Evolutionary conservation across 768 basidiomycete genomes (phyloP).

Genomic region (Boletus edulis): DNA sequence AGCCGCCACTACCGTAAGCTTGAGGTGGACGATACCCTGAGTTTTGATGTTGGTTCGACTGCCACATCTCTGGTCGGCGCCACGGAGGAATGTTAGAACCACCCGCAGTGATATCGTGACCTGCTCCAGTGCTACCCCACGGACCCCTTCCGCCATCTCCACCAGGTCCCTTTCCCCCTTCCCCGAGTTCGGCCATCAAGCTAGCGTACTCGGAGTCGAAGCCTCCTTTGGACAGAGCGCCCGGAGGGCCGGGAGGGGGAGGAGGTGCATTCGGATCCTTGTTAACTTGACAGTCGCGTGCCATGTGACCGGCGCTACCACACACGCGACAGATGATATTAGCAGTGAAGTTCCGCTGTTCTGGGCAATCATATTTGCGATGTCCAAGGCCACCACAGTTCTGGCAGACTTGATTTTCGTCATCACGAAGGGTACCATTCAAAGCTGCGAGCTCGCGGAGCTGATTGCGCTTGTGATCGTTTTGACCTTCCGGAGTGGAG

Average conservation of each 20-base stretch:
- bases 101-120: conserved; percentile 50
- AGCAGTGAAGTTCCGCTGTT: conserved; percentile 97
- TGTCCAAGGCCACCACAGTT: conserved; percentile 93
- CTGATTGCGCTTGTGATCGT: conserved; percentile 99
- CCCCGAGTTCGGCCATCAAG: conserved; percentile 97
- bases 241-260: conserved; percentile 38
- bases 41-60: conserved; percentile 54
- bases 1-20: conserved; percentile 49
- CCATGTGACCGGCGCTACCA: conserved; percentile 98
- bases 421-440: conserved; percentile 98
- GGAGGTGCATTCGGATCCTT: conserved; percentile 78
- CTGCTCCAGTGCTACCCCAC: conserved; percentile 68
- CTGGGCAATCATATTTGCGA: conserved; percentile 98
- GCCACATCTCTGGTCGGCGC: conserved; percentile 90
- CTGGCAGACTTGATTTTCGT: conserved; percentile 99
- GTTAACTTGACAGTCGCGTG: conserved; percentile 93
- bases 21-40: conserved; percentile 70
- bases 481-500: conserved; percentile 98
- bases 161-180: conserved; percentile 58
- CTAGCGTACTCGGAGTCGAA: conserved; percentile 99
- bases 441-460: conserved; percentile 95
- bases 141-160: conserved; percentile 53
- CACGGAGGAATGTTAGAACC: conserved; percentile 86
- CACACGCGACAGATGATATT: conserved; percentile 99
- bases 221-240: conserved; percentile 56